Evolutionary conservation across 176 grass and related monocot species (phyloP).

Genomic region (Pharus latifolius): DNA sequence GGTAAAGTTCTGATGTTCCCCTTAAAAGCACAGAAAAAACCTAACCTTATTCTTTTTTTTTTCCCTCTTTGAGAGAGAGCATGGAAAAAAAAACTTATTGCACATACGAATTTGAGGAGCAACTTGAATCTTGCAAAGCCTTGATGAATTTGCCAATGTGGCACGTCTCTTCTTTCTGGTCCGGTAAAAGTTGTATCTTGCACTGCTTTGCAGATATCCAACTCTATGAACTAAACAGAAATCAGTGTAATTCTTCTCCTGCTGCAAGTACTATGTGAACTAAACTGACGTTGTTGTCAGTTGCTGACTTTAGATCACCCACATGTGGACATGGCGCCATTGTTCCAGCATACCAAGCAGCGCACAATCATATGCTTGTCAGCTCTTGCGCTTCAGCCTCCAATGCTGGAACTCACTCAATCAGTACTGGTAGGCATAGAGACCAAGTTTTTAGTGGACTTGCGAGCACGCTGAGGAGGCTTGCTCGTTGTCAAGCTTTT

Average conservation of each 20-base stretch:
- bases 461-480: conserved; percentile 29
- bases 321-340: background rate
- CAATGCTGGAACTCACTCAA: conserved; percentile 5
- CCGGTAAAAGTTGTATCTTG: conserved; percentile 12
- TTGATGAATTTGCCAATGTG: conserved; percentile 19
- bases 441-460: background rate
- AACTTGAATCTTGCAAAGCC: background rate
- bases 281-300: background rate
- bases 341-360: background rate
- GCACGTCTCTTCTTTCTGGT: background rate
- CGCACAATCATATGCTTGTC: background rate
- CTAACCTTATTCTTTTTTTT: too few species aligned
- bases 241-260: too few species aligned
- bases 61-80: too few species aligned
- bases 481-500: conserved; percentile 24
- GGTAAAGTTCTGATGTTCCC: background rate
- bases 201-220: background rate
- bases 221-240: conserved; percentile 17
- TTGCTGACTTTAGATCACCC: conserved; percentile 2
- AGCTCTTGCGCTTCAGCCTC: conserved; percentile 6
- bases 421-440: background rate
- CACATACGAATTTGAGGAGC: too few species aligned
- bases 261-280: too few species aligned
- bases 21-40: too few species aligned
- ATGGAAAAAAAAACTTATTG: too few species aligned